Evolutionary conservation across 352 stramenopile species (phyloP).

Genomic region (Pythium periplocum): DNA sequence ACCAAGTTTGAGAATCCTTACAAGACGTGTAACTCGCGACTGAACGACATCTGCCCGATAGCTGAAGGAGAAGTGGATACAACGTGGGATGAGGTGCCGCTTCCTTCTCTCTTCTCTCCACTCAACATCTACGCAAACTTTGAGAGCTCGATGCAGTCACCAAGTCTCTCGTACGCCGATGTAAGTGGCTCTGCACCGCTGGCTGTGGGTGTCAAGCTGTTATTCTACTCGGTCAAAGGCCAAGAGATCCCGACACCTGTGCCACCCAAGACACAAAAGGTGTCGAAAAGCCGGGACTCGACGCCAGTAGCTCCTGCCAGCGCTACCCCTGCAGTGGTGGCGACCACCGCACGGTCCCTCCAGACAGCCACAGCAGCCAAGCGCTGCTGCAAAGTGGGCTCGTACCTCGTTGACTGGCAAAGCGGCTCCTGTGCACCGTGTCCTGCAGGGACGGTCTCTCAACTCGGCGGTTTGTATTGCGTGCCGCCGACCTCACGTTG

Average conservation of each 20-base stretch:
- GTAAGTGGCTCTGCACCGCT: slow-evolving; percentile 10
- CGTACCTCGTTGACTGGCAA: slow-evolving; percentile 11
- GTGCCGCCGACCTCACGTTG: neutral
- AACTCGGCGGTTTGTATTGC: slow-evolving; percentile 11
- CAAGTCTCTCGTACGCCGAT: slow-evolving; percentile 2
- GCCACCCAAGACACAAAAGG: neutral
- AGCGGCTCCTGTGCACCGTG: slow-evolving; percentile 1
- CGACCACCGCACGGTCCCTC: neutral
- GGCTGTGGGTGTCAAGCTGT: slow-evolving; percentile 2
- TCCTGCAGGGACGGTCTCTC: slow-evolving; percentile 5
- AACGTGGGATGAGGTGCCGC: slow-evolving; percentile 4
- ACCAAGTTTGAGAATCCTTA: slow-evolving; percentile 4
- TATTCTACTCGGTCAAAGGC: slow-evolving; percentile 5
- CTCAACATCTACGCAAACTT: slow-evolving; percentile 8
- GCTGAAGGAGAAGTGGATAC: slow-evolving; percentile 4
- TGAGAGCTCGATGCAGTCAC: neutral
- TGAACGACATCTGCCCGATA: slow-evolving; percentile 6
- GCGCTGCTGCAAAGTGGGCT: slow-evolving; percentile 10
- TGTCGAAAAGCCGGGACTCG: neutral
- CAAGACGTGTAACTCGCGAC: slow-evolving; percentile 3
- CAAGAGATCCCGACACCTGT: neutral
- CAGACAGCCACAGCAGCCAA: neutral
- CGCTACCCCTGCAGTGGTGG: neutral
- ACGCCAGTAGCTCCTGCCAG: neutral
- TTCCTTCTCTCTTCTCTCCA: slow-evolving; percentile 12